Conservation (phyloP, 176 grass and related monocot species). For the Carex pumila region DNA sequence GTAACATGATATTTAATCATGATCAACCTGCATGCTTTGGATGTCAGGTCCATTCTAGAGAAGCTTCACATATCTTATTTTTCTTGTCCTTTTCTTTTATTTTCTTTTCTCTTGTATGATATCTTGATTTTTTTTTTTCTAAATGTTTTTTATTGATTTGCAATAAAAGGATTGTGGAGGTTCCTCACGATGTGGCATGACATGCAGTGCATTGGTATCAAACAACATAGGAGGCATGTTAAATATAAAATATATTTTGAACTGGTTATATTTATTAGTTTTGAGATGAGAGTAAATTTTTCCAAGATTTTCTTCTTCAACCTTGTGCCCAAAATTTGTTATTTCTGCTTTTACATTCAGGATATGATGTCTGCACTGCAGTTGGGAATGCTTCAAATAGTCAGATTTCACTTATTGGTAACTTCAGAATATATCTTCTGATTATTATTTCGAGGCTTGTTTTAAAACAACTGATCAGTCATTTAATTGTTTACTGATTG, state of each 20-base stretch:
- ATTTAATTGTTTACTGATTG: neutral
- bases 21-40: conserved; percentile 60
- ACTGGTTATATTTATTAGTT: conserved; percentile 1
- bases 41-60: conserved; percentile 51
- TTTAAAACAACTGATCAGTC: neutral
- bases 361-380: conserved; percentile 82
- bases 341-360: conserved; percentile 32
- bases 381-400: conserved; percentile 42
- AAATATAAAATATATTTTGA: neutral
- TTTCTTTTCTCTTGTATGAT: conserved; percentile 2
- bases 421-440: neutral
- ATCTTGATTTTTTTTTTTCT: neutral
- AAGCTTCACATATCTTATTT: neutral
- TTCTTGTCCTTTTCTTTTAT: neutral
- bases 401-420: conserved; percentile 70
- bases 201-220: conserved; percentile 74
- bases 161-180: conserved; percentile 70
- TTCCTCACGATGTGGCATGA: conserved; percentile 58
- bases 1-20: conserved; percentile 90
- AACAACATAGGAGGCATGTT: conserved; percentile 51
- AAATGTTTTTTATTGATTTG: conserved; percentile 17
- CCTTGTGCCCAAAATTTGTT: conserved; percentile 1
- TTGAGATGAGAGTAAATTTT: neutral
- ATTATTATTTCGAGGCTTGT: neutral
- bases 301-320: neutral